phyloP scores from a whole-genome alignment of 257 asterid genomes.

The Vinca minor region DNA sequence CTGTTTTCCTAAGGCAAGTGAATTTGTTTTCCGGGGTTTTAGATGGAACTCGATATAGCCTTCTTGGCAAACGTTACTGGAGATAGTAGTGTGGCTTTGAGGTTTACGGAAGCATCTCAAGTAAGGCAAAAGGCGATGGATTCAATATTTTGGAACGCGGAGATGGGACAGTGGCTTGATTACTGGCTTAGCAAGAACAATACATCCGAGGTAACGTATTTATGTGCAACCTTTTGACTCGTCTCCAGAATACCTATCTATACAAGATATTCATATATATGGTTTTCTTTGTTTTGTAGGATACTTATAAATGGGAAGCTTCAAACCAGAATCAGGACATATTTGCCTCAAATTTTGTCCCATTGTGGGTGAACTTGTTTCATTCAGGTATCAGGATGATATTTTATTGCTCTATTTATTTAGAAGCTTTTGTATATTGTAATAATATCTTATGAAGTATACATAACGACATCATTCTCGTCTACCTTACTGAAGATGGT shows the following conservation, averaged over 20 bases:
- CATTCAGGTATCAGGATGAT: constrained; percentile 48
- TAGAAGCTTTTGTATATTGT: not conserved
- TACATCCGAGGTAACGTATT: constrained; percentile 28
- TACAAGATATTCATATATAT: not conserved
- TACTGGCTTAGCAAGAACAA: constrained; percentile 49
- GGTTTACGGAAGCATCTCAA: constrained; percentile 44
- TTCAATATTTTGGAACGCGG: constrained; percentile 60
- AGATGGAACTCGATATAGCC: constrained; percentile 89
- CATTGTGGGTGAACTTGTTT: constrained; percentile 62
- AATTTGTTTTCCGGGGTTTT: constrained; percentile 8
- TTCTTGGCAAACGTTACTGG: constrained; percentile 49
- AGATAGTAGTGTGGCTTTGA: constrained; percentile 28
- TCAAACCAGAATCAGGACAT: constrained; percentile 49
- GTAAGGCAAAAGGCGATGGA: constrained; percentile 56
- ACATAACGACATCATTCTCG: not conserved
- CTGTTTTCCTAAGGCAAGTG: not conserved
- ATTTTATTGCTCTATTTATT: not conserved
- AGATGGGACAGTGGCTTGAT: constrained; percentile 83
- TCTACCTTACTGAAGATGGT: constrained; percentile 32
- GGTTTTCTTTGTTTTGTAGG: constrained; percentile 18
- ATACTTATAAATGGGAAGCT: constrained; percentile 43
- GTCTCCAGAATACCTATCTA: not conserved
- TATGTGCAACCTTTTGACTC: not conserved
- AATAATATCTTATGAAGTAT: not conserved
- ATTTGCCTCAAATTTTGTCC: constrained; percentile 73